Evolutionary conservation across 305 asterid species (phyloP), one percentile per base, ranked within the genome.

Genomic region (Fraxinus latifolia): DNA sequence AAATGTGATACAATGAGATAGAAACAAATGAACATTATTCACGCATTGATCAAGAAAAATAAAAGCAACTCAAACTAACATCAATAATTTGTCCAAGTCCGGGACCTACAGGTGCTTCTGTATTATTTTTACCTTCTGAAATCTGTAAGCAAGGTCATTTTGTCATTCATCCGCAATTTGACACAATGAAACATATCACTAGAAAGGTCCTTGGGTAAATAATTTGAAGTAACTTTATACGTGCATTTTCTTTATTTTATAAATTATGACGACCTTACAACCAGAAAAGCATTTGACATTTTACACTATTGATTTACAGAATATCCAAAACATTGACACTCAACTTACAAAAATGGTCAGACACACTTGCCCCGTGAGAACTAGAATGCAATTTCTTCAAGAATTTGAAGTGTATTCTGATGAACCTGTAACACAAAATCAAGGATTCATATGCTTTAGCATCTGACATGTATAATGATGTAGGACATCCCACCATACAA

Each of bases 341-440:
- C 80, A 62, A 74, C 87, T 80, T 72, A 58, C 77, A 58, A 78
- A 83, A 83, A 62, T 74, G 74, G 80, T 76, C 27, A 32, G 27
- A 75, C 27, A 17, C 74, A 11, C 55, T n/a, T 36, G 55, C 4
- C 74, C 76, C 17, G 81, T 15, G 71, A 74, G 84, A 79, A 77
- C 90, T 91, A 95, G 90, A 92, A 95, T 31, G 97, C 98, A 12
- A 94, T 94, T 84, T 95, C 99, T 89, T 95, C 91, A 87, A 95
- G 99, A 84, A 94, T 94, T 89, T 95, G 95, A 81, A 94, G 97
- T 50, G 97, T 93, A 81, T 94, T 94, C 89, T 93, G 97, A 82
- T 94, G 99, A 88, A 95, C 98, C 99, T 95, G 97, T 77, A 81
- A 81, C 79, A 77, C 79, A 85, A 60, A 81, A 80, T 7, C 77